These are phyloP conservation scores for Hypomontagnella monticulosa DNA, from an alignment of 495 filamentous ascomycete genomes.

Conservation along the genomic window DNA sequence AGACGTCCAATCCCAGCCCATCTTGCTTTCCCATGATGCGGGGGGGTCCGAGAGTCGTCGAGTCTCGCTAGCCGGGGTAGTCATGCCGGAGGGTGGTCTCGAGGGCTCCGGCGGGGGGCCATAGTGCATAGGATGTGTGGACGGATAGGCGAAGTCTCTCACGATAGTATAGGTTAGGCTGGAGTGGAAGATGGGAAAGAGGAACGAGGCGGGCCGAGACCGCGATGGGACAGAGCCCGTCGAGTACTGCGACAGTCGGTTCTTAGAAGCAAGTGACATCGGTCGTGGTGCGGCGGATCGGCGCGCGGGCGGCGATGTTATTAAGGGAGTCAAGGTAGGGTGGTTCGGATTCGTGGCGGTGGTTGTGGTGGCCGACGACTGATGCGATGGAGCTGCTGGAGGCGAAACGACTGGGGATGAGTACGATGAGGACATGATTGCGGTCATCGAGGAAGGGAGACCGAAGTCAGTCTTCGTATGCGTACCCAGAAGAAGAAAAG, in stretches of 20 bases:
- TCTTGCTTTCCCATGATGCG: conserved; percentile 65
- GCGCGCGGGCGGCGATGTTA: conserved; percentile 66
- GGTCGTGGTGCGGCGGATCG: conserved; percentile 70
- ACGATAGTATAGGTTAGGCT: conserved; percentile 89
- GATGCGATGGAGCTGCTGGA: conserved; percentile 57
- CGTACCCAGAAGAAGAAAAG: conserved; percentile 44
- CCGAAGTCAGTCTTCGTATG: conserved; percentile 39
- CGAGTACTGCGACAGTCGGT: conserved; percentile 72
- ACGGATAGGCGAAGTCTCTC: conserved; percentile 93
- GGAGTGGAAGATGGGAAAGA: conserved; percentile 85
- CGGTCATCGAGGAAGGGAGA: conserved; percentile 55
- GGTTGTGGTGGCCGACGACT: conserved; percentile 25
- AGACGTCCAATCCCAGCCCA: conserved; percentile 64
- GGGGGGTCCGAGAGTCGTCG: conserved; percentile 85
- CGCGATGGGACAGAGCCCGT: conserved; percentile 75
- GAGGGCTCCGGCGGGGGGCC: conserved; percentile 84
- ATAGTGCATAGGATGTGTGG: conserved; percentile 88
- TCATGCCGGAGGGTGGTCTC: conserved; percentile 73
- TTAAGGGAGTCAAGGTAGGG: conserved; percentile 69
- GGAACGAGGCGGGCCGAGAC: conserved; percentile 79
- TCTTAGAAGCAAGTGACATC: conserved; percentile 74
- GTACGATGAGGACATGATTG: conserved; percentile 65
- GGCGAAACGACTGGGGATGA: conserved; percentile 63
- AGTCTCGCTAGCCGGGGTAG: conserved; percentile 85
- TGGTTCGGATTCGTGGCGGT: conserved; percentile 64